Evolutionary conservation across 169 alveolate genomes (phyloP).

Genomic region (Cyclospora cayetanensis): DNA sequence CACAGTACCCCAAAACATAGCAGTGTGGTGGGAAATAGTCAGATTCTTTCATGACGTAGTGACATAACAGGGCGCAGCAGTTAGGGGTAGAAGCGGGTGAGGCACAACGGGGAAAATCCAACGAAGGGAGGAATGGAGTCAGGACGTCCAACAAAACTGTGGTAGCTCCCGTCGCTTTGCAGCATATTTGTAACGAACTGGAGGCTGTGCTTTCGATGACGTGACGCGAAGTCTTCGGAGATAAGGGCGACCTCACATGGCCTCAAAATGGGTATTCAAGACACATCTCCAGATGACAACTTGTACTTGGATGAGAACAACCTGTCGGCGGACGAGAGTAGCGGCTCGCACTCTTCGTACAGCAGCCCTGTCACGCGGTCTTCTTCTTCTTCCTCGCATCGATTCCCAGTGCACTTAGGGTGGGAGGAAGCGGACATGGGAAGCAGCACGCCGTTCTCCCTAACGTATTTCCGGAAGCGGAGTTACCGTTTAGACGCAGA

Average conservation of each 20-base stretch:
- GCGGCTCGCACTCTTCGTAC: background rate
- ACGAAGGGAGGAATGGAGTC: slow-evolving; percentile 43
- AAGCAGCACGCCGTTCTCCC: background rate
- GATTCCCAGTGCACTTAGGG: too few relatives aligned
- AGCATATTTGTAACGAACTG: background rate
- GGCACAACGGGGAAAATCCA: too few relatives aligned
- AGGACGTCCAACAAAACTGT: slow-evolving; percentile 24
- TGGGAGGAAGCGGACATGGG: slow-evolving; percentile 24
- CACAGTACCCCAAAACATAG: too few relatives aligned
- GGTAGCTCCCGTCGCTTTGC: background rate
- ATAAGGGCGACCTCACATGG: background rate
- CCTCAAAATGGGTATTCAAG: background rate
- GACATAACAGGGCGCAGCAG: too few relatives aligned
- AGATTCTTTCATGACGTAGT: too few relatives aligned
- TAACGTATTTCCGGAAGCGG: slow-evolving; percentile 2
- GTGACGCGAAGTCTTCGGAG: background rate
- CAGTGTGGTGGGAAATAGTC: too few relatives aligned
- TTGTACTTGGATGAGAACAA: background rate
- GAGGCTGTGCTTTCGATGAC: background rate
- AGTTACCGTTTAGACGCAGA: slow-evolving; percentile 9
- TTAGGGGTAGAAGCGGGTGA: too few relatives aligned
- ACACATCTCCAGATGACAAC: background rate
- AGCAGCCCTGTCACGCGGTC: slow-evolving; percentile 8
- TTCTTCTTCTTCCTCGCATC: background rate
- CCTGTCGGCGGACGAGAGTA: background rate